Base-by-base conservation (phyloP, 1,284 basidiomycete genomes). In the Ceratobasidium sp. region DNA sequence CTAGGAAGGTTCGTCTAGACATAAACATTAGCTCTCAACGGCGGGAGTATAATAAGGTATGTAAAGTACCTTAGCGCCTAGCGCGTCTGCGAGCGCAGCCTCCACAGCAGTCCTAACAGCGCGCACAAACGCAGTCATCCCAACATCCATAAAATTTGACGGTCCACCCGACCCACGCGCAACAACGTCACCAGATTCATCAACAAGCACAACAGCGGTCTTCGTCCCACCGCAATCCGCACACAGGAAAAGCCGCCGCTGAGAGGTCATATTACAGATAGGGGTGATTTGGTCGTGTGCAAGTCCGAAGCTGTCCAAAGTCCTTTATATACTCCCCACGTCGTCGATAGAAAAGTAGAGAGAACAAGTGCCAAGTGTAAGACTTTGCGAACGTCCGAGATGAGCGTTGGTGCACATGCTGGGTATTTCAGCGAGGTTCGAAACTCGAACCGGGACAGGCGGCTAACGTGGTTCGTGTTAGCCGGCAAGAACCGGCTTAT, bases 181-280 rank as follows among this genome's bases (percentile, higher is more conserved):
- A 62, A 92, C 76, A 79, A 93, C 85, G 1, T 82, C 82, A 72
- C 92, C 91, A 4, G 84, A 76, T 27, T 79, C 78, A 79, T 90
- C 85, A 75, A 85, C 85, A 80, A 95, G 87, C 76, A 88, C 91
- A 9, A 87, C 91, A 29, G 90, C 87, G 6, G 93, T 93, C 84
- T 95, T 95, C 59, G 92, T 91, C 24, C 92, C 93, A 44, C 93
- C 93, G 76, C 93, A 94, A 81, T 94, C 92, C 75, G 92, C 89
- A 79, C 91, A 93, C 76, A 94, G 89, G 80, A 88, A 91, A 78
- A 92, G 84, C 31, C n/a, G 31, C 4, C 24, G 63, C 48, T 4
- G 27, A 22, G 47, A 31, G 9, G 48, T 36, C 63, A 65, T 65
- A 14, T n/a, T 22, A 48, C 24, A 53, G 41, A 64, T 44, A 50